These are phyloP conservation scores for Aspergillus olivimuriae DNA, from an alignment of 495 filamentous ascomycete genomes.

Conservation along the genomic window DNA sequence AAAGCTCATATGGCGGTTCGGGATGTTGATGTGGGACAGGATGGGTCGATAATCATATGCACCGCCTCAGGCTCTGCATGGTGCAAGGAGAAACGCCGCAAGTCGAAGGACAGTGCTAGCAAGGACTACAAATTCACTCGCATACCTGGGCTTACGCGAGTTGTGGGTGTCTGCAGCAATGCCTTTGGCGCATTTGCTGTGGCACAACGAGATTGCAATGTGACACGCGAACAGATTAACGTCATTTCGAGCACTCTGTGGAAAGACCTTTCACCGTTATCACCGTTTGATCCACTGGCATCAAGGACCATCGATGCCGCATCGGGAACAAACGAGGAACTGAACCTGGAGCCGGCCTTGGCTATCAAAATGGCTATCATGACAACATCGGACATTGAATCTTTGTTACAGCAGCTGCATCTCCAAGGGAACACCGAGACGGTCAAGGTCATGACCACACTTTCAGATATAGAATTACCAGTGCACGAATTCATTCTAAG, in stretches of 20 bases:
- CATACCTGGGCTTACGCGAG: conserved; percentile 77
- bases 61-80: conserved; percentile 90
- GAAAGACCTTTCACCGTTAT: conserved; percentile 64
- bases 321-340: conserved; percentile 11
- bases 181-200: conserved; percentile 84
- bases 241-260: conserved; percentile 60
- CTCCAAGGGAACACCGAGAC: conserved; percentile 23
- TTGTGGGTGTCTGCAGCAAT: conserved; percentile 77
- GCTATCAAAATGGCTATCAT: conserved; percentile 41
- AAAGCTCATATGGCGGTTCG: conserved; percentile 78
- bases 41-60: conserved; percentile 92
- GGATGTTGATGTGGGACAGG: conserved; percentile 83
- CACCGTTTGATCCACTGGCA: conserved; percentile 45
- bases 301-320: conserved; percentile 10
- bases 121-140: conserved; percentile 90
- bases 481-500: conserved; percentile 76
- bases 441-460: conserved; percentile 47
- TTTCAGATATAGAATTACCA: conserved; percentile 63
- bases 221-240: conserved; percentile 66
- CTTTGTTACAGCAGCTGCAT: conserved; percentile 35
- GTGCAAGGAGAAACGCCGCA: conserved; percentile 73
- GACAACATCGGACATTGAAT: conserved; percentile 50
- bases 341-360: conserved; percentile 15
- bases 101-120: conserved; percentile 64
- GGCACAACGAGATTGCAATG: conserved; percentile 75